phyloP scores from a whole-genome alignment of 306 rosid species.

The Castanopsis chinensis region DNA sequence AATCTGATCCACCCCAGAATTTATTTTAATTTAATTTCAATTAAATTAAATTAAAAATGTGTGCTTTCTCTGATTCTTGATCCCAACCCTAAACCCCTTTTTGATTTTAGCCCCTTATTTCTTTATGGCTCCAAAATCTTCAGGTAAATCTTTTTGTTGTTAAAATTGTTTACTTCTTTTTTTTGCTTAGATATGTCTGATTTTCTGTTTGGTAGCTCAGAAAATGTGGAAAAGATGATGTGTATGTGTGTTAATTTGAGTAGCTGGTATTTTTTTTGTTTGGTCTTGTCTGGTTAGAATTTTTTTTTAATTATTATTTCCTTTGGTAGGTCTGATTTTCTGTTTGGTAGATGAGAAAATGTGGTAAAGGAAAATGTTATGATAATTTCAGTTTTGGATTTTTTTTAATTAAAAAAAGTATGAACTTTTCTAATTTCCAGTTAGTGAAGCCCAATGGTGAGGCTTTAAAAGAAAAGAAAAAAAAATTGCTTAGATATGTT shows the following conservation, averaged over 20 bases:
- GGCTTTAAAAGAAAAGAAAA: too few species aligned
- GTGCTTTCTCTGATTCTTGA: not conserved
- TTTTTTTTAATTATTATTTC: not conserved
- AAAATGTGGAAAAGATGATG: not conserved
- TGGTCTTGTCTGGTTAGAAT: too few species aligned
- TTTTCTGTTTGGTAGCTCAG: constrained; percentile 15
- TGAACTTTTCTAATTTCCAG: not conserved
- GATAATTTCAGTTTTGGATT: not conserved
- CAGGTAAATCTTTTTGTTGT: constrained; percentile 6
- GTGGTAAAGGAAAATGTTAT: not conserved
- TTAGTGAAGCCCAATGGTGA: not conserved
- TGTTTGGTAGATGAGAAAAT: constrained; percentile 16
- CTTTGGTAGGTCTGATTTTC: not conserved
- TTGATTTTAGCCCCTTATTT: not conserved
- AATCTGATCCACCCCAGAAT: not conserved
- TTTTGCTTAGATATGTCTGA: not conserved
- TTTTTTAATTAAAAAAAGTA: not conserved
- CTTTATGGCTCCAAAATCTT: constrained; percentile 26
- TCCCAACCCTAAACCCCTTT: not conserved
- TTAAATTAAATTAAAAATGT: not conserved
- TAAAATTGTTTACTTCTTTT: not conserved
- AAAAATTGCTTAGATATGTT: too few species aligned
- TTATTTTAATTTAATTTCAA: too few species aligned
- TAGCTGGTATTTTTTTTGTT: too few species aligned
- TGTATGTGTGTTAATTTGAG: not conserved